phyloP scores from a whole-genome alignment of 208 protist species.

The Acanthamoeba comandoni region DNA sequence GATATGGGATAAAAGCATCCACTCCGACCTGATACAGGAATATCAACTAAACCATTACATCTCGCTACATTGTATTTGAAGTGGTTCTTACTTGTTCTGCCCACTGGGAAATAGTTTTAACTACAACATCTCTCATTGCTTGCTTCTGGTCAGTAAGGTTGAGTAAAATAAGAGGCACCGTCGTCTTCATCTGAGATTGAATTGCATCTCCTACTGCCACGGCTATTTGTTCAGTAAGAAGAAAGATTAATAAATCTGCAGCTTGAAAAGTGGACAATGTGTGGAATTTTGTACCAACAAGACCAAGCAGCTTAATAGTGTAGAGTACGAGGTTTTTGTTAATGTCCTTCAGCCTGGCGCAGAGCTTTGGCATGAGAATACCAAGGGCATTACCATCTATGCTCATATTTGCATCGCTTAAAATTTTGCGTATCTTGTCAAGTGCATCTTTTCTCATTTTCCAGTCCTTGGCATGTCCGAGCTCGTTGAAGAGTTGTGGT shows the following conservation, averaged over 20 bases:
- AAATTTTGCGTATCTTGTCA: conserved; percentile 52
- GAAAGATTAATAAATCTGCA: too few relatives aligned
- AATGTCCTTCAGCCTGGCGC: conserved; percentile 70
- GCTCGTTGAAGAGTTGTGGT: conserved; percentile 22
- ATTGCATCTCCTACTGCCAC: conserved; percentile 63
- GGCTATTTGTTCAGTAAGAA: too few relatives aligned
- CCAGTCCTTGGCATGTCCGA: conserved; percentile 78
- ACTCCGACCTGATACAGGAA: too few relatives aligned
- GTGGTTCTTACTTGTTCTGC: not conserved
- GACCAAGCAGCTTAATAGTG: conserved; percentile 70
- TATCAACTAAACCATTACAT: too few relatives aligned
- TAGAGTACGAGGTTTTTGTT: conserved; percentile 79
- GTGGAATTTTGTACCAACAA: too few relatives aligned
- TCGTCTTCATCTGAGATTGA: too few relatives aligned
- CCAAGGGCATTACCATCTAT: conserved; percentile 47
- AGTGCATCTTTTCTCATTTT: conserved; percentile 75
- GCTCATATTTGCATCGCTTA: conserved; percentile 59
- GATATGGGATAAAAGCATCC: conserved; percentile 50
- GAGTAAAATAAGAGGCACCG: not conserved
- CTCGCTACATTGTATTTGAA: too few relatives aligned
- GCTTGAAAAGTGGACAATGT: too few relatives aligned
- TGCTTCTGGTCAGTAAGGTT: conserved; percentile 76
- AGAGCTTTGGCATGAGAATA: conserved; percentile 52
- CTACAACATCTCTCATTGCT: conserved; percentile 59
- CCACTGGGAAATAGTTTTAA: conserved; percentile 52